These are phyloP conservation scores for Hyphopichia khmerensis DNA, from an alignment of 1,139 yeast genomes.

Conservation along the genomic window DNA sequence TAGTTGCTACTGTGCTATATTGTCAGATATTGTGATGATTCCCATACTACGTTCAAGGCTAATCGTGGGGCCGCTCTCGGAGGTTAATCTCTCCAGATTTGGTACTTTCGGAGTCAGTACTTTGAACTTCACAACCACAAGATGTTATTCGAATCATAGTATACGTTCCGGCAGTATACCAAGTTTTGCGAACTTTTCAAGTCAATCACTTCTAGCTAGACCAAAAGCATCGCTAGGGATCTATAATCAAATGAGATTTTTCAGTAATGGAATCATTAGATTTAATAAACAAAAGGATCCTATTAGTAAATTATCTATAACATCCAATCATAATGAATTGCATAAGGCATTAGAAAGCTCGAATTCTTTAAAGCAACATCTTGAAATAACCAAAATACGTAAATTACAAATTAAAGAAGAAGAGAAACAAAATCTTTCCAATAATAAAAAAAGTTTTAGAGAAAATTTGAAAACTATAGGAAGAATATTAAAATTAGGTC, in stretches of 20 bases:
- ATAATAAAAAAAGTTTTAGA: constrained; percentile 26
- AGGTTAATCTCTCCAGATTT: not conserved
- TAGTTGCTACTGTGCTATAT: no score
- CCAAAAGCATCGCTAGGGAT: not conserved
- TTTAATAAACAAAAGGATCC: not conserved
- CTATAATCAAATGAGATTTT: not conserved
- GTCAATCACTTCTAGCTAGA: not conserved
- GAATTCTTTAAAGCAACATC: constrained; percentile 27
- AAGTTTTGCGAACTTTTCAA: no score
- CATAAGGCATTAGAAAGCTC: constrained; percentile 11
- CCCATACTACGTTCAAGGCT: not conserved
- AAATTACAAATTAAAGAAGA: constrained; percentile 31
- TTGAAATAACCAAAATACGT: constrained; percentile 27
- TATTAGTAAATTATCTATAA: not conserved
- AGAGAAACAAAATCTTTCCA: constrained; percentile 29
- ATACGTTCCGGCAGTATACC: no score
- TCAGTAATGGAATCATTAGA: not conserved
- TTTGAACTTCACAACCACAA: not conserved
- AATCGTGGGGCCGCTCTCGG: not conserved
- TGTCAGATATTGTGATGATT: not conserved
- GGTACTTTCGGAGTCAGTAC: not conserved
- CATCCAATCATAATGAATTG: not conserved
- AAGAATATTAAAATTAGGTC: constrained; percentile 39
- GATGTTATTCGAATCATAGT: not conserved
- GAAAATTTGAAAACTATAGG: constrained; percentile 37